These are phyloP conservation scores for Termitomyces sp. DNA, from an alignment of 768 basidiomycete genomes.

Conservation along the genomic window DNA sequence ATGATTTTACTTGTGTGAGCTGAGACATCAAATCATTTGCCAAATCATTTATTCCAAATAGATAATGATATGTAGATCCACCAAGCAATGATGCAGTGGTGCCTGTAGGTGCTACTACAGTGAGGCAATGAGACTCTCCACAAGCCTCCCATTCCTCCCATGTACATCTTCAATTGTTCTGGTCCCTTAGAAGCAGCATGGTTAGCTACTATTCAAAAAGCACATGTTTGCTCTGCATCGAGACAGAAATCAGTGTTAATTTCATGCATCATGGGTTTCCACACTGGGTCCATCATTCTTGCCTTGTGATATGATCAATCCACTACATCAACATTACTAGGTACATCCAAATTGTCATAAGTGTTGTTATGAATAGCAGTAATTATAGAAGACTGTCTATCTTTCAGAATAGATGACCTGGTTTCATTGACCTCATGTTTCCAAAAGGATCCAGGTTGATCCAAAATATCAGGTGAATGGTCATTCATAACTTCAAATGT, in stretches of 20 bases:
- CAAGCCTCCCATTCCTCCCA: constrained; percentile 16
- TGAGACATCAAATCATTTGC: rapidly evolving
- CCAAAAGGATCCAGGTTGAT: no score
- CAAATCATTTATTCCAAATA: constrained; percentile 11
- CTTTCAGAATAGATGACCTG: no score
- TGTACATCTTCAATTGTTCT: not conserved
- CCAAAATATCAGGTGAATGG: no score
- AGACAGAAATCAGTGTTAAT: not conserved
- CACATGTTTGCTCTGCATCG: not conserved
- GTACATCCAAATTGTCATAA: no score
- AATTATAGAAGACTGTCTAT: no score
- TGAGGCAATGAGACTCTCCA: constrained; percentile 5
- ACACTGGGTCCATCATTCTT: no score
- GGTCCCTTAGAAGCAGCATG: not conserved
- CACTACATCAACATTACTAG: no score
- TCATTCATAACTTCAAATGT: no score
- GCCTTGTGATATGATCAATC: no score
- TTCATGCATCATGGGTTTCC: no score
- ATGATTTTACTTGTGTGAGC: not conserved
- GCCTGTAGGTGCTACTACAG: constrained; percentile 17
- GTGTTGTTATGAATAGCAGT: no score
- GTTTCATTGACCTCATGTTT: no score
- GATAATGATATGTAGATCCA: constrained; percentile 20
- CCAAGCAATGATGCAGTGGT: constrained; percentile 15
- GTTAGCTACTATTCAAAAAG: not conserved